Percentiles rank a stretch among this genome's conserved stretches.
These are phyloP conservation scores for Sanghuangporus weigelae DNA, from an alignment of 1,284 basidiomycete species.

Conservation along the genomic window DNA sequence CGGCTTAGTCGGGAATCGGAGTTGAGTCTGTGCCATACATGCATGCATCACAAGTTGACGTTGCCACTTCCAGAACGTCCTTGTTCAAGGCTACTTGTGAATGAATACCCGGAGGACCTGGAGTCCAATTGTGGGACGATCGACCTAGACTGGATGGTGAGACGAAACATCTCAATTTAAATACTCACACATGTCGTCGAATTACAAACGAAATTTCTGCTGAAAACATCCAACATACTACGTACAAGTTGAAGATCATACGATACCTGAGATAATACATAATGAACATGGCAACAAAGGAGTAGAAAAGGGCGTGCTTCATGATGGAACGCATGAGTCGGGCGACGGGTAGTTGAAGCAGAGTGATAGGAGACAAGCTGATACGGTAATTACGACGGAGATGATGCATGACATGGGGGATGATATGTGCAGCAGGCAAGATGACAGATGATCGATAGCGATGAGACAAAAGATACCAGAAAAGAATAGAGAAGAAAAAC, in stretches of 20 bases:
- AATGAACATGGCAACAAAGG: not conserved
- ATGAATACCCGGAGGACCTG: not conserved
- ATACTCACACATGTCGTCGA: not conserved
- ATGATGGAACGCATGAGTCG: not conserved
- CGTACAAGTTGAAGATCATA: not conserved
- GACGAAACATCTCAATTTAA: not conserved
- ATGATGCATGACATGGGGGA: not conserved
- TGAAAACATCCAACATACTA: not conserved
- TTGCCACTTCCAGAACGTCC: not conserved
- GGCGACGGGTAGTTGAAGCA: not conserved
- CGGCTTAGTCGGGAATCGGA: not conserved
- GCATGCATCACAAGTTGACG: not conserved
- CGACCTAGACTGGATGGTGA: not conserved
- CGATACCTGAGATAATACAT: conserved; percentile 8
- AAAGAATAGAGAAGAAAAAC: not conserved
- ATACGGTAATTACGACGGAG: not conserved
- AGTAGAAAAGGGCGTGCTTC: not conserved
- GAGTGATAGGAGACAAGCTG: not conserved
- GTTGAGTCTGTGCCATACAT: not conserved
- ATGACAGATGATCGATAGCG: not conserved
- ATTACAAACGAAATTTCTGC: not conserved
- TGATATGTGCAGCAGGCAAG: not conserved
- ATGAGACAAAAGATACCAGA: not conserved
- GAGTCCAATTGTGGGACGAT: not conserved
- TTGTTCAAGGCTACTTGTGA: not conserved